A percentile compares a stretch with the other conserved stretches of the same genome.
These are phyloP conservation scores for Aegilops tauschii DNA, from an alignment of 176 grass and related monocot species.

Conservation along the genomic window DNA sequence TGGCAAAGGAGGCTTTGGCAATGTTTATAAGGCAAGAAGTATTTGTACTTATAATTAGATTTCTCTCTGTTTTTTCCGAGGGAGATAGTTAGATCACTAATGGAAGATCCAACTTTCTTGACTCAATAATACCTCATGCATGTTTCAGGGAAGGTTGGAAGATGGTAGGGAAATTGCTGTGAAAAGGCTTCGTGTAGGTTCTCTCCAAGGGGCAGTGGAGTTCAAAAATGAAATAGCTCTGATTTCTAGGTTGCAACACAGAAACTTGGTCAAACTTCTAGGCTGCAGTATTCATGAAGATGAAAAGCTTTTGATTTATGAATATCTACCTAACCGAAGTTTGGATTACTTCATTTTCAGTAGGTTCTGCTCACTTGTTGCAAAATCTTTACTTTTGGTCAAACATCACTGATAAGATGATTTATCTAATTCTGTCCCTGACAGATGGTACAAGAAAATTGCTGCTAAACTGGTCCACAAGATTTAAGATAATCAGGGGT, in stretches of 20 bases:
- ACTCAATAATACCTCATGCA: not conserved
- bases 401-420: conserved; percentile 4
- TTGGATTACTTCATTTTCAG: conserved; percentile 55
- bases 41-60: not conserved
- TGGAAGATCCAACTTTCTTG: not conserved
- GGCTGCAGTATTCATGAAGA: conserved; percentile 32
- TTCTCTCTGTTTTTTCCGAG: not conserved
- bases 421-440: not conserved
- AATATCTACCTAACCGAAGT: conserved; percentile 50
- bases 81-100: not conserved
- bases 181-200: conserved; percentile 37
- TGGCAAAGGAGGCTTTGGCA: conserved; percentile 67
- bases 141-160: conserved; percentile 31
- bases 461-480: conserved; percentile 41
- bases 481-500: conserved; percentile 55
- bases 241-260: conserved; percentile 49
- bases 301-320: conserved; percentile 49
- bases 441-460: conserved; percentile 28
- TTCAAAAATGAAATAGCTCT: conserved; percentile 51
- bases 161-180: conserved; percentile 27
- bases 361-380: conserved; percentile 6
- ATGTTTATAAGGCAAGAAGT: conserved; percentile 54
- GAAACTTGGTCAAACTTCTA: conserved; percentile 48
- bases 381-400: not conserved
- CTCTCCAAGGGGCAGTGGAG: conserved; percentile 39